Evolutionary conservation across 495 filamentous ascomycete species (phyloP).

Genomic region (Pyrenopolyporus hunteri): DNA sequence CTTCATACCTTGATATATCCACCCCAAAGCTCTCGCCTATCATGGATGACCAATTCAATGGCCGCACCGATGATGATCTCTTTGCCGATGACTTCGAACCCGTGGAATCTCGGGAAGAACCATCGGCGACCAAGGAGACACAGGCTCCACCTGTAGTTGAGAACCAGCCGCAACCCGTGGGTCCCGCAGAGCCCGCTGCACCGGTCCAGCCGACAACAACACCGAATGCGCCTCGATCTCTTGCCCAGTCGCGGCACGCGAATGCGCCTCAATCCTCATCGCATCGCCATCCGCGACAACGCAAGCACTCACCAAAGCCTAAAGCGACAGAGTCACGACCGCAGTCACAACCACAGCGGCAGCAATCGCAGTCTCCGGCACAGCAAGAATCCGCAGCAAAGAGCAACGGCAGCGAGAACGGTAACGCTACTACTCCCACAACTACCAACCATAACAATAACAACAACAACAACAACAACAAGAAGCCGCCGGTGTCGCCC

Average conservation of each 20-base stretch:
- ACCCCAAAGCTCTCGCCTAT: not conserved
- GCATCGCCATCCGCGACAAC: conserved; percentile 30
- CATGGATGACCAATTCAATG: conserved; percentile 57
- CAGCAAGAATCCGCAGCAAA: conserved; percentile 5
- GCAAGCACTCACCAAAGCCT: conserved; percentile 35
- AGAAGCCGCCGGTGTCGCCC: conserved; percentile 13
- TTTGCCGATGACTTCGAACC: conserved; percentile 59
- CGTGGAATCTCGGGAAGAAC: conserved; percentile 30
- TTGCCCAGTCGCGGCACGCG: conserved; percentile 51
- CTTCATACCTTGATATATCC: too few species aligned
- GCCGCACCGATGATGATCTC: conserved; percentile 58
- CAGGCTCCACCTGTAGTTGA: not conserved
- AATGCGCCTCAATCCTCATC: conserved; percentile 15
- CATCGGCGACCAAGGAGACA: not conserved
- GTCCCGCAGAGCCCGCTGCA: conserved; percentile 1
- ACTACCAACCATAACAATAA: not conserved
- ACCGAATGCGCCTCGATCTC: conserved; percentile 25
- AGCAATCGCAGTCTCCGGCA: conserved; percentile 15
- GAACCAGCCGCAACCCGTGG: not conserved
- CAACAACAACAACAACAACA: not conserved
- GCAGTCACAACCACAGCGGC: conserved; percentile 8
- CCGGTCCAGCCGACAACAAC: conserved; percentile 5
- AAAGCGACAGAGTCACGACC: conserved; percentile 6
- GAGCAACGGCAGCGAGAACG: not conserved
- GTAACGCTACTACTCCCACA: not conserved